Conservation (phyloP, 345 rosid genomes). For the Populus davidiana region DNA sequence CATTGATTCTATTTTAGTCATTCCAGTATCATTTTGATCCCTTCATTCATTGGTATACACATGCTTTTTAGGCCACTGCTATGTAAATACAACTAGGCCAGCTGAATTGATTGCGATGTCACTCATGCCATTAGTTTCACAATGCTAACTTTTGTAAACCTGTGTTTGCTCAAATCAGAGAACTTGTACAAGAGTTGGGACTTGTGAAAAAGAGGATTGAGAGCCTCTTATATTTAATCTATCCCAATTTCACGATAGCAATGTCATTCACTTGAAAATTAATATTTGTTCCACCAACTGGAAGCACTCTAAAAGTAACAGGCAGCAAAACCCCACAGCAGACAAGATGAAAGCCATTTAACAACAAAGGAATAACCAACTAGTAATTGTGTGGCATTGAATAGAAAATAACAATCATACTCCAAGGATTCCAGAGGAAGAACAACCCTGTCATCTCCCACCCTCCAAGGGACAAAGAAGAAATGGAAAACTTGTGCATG, state of each 20-base stretch:
- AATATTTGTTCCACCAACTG: no score
- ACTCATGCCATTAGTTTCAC: not conserved
- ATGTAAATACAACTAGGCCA: not conserved
- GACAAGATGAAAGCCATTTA: no score
- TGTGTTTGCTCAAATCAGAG: not conserved
- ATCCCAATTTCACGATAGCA: not conserved
- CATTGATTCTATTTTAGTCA: not conserved
- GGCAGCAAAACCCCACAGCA: no score
- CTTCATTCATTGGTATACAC: not conserved
- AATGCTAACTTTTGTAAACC: not conserved
- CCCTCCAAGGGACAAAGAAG: no score
- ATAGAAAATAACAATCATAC: no score
- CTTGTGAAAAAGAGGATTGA: not conserved
- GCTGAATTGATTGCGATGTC: not conserved
- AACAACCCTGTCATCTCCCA: no score
- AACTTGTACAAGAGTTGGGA: not conserved
- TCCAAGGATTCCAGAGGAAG: no score
- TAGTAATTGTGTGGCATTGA: no score
- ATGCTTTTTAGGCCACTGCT: not conserved
- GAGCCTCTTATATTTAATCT: not conserved
- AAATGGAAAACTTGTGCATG: no score
- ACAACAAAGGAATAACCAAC: no score
- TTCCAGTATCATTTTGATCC: not conserved
- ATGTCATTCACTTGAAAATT: no score
- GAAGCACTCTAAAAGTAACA: no score